Base-by-base conservation (phyloP, 2,329 filamentous ascomycete genomes). In the Alternaria angustiovoidea region DNA sequence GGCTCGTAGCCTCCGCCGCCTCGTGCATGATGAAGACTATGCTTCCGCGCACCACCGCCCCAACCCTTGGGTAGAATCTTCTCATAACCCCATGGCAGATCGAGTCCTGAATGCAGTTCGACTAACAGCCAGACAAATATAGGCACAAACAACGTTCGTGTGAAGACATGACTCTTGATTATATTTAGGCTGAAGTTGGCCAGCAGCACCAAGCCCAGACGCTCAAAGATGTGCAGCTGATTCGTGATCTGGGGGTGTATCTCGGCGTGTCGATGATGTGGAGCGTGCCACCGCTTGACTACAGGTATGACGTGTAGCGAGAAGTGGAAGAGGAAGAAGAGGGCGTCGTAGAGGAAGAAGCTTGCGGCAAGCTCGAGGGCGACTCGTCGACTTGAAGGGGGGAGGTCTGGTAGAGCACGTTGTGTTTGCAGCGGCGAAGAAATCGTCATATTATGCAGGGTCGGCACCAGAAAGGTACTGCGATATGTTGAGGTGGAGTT, bases 231-330 rank as follows among this genome's bases (percentile, higher is more conserved):
- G 34, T 51, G 48, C 34, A 51, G 20, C 32, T 51, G 20, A 14
- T 51, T 51, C 22, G 48, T 39, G 14, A 38, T 51, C 20, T 39
- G 48, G 32, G 32, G 32, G 32, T 51, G 48, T 24, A 51, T 51
- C 48, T 51, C 48, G 48, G 48, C 48, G 48, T 51, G 48, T 36
- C 48, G 48, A 39, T 39, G 48, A 32, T 51, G 48, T 14, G 48
- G 48, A 26, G 48, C 32, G 32, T 51, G 32, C 48, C 48, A 51
- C 16, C 20, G 48, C 3, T 51, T 39, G 20, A 51, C 32, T 32
- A 51, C 32, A 14, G 48, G 32, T 36, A 51, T 24, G 20, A 51
- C 48, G 12, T 51, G 48, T 9, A 51, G 48, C 20, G 32, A 51
- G 32, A 36, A 39, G 22, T 38, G 32, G 20, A 51, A 51, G 20